These are phyloP conservation scores for Friedmanniomyces endolithicus DNA, from an alignment of 495 filamentous ascomycete genomes.

Conservation along the genomic window DNA sequence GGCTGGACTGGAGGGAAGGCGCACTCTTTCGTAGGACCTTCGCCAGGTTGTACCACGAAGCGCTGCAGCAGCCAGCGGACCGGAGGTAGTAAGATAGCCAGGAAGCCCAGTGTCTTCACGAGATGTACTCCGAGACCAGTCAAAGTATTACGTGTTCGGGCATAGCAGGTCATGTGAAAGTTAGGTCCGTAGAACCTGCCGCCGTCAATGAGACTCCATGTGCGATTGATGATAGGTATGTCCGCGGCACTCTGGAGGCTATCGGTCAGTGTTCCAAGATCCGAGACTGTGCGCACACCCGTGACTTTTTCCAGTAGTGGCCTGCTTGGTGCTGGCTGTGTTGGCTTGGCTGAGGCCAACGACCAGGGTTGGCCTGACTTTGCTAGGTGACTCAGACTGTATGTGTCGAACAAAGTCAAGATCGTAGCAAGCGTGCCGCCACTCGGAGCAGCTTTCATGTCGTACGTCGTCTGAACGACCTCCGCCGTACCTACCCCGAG, in stretches of 20 bases:
- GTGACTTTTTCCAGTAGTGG: slow-evolving; percentile 34
- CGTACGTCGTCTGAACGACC: slow-evolving; percentile 49
- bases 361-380: slow-evolving; percentile 49
- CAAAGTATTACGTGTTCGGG: slow-evolving; percentile 47
- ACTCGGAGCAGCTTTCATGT: slow-evolving; percentile 47
- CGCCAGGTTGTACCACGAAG: slow-evolving; percentile 51
- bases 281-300: slow-evolving; percentile 49
- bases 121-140: slow-evolving; percentile 46
- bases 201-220: slow-evolving; percentile 58
- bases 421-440: slow-evolving; percentile 62
- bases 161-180: slow-evolving; percentile 61
- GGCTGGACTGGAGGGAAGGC: slow-evolving; percentile 16
- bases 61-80: slow-evolving; percentile 42
- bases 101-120: slow-evolving; percentile 37
- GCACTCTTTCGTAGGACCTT: slow-evolving; percentile 49
- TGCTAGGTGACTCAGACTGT: slow-evolving; percentile 43
- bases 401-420: slow-evolving; percentile 50
- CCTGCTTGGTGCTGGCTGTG: not conserved
- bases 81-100: slow-evolving; percentile 44
- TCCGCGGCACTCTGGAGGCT: slow-evolving; percentile 49
- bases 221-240: slow-evolving; percentile 56
- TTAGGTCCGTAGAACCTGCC: slow-evolving; percentile 54
- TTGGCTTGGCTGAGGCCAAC: slow-evolving; percentile 47
- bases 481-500: slow-evolving; percentile 43
- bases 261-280: slow-evolving; percentile 56